A percentile compares a stretch with the other conserved stretches of the same genome.
phyloP scores from a whole-genome alignment of 176 grass and related monocot genomes.

The Carex pumila region DNA sequence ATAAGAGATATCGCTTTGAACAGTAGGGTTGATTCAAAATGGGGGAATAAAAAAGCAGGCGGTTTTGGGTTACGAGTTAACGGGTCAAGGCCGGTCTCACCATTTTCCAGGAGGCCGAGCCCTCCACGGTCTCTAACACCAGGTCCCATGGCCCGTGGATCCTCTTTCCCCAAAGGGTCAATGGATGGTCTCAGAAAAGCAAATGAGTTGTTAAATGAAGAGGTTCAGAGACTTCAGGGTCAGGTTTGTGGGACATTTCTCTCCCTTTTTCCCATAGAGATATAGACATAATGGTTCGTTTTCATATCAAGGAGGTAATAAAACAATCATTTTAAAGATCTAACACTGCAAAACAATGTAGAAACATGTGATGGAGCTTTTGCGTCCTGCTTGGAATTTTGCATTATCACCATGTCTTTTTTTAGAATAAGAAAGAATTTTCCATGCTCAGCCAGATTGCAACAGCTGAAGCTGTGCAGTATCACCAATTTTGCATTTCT shows the following conservation, averaged over 20 bases:
- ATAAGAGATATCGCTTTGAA: conserved; percentile 64
- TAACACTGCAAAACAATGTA: not conserved
- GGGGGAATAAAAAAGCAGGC: conserved; percentile 49
- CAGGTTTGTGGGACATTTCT: conserved; percentile 46
- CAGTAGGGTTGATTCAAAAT: conserved; percentile 56
- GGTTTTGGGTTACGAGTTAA: conserved; percentile 58
- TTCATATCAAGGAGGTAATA: not conserved
- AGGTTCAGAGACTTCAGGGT: conserved; percentile 66
- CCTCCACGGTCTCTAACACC: conserved; percentile 84
- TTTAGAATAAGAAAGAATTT: not conserved
- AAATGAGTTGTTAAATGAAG: conserved; percentile 77
- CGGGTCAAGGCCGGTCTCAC: conserved; percentile 86
- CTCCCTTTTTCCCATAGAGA: not conserved
- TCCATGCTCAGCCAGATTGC: not conserved
- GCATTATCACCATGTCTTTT: not conserved
- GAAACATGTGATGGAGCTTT: not conserved
- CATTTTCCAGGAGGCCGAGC: conserved; percentile 77
- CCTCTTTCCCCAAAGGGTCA: conserved; percentile 59
- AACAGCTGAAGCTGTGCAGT: not conserved
- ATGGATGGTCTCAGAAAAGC: conserved; percentile 69
- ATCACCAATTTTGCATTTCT: too few relatives aligned
- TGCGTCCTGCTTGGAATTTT: not conserved
- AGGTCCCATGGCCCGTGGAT: conserved; percentile 65
- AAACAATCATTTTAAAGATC: not conserved
- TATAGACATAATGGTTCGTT: not conserved